Evolutionary conservation across 2,329 filamentous ascomycete genomes (phyloP).

Genomic region (Penicillium corylophilum): DNA sequence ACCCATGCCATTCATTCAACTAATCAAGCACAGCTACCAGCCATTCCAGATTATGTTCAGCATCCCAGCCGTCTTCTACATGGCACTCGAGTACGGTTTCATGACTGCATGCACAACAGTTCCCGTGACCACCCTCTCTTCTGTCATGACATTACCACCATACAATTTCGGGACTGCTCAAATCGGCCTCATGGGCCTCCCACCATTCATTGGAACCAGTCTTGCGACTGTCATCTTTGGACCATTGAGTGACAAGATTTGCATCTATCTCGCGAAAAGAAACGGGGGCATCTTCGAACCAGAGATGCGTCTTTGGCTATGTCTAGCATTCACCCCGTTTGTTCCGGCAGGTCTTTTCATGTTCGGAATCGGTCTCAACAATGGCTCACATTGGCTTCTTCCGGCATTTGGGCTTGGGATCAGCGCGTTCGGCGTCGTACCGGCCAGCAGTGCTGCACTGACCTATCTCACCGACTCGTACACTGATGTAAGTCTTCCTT

Average conservation of each 20-base stretch:
- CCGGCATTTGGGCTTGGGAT: constrained; percentile 18
- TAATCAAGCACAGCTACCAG: constrained; percentile 28
- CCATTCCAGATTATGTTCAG: constrained; percentile 31
- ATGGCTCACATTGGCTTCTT: constrained; percentile 23
- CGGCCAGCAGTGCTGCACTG: constrained; percentile 25
- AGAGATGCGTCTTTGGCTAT: constrained; percentile 44
- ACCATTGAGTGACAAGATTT: constrained; percentile 38
- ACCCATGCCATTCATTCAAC: constrained; percentile 7
- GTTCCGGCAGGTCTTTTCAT: constrained; percentile 38
- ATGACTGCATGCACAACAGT: constrained; percentile 41
- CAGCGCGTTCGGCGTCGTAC: constrained; percentile 23
- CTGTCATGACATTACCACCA: constrained; percentile 38
- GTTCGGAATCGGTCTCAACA: constrained; percentile 39
- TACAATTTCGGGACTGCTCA: constrained; percentile 42
- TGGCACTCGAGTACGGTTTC: constrained; percentile 40
- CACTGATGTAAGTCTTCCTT: constrained; percentile 23
- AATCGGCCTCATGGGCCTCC: constrained; percentile 43
- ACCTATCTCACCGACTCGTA: constrained; percentile 34
- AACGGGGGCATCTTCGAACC: constrained; percentile 47
- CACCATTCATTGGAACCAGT: constrained; percentile 42
- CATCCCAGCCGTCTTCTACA: constrained; percentile 53
- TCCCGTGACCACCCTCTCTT: constrained; percentile 37
- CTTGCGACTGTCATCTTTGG: constrained; percentile 36
- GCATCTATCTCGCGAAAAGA: constrained; percentile 35
- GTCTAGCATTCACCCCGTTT: constrained; percentile 27